Conservation (phyloP, 2,329 filamentous ascomycete genomes). For the Lasiodiplodia sp. region DNA sequence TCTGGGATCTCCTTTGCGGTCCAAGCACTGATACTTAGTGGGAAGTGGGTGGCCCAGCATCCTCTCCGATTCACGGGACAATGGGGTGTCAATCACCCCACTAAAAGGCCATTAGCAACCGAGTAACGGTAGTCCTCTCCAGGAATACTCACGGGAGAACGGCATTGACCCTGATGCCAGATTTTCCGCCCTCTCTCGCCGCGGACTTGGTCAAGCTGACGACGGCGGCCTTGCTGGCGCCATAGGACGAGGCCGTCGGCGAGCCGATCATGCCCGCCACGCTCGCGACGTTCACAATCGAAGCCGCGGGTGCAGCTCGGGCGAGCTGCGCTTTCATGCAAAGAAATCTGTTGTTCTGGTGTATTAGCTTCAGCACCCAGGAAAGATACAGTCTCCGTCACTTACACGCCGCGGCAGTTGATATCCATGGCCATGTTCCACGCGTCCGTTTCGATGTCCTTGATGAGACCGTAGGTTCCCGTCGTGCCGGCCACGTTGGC, state of each 20-base stretch:
- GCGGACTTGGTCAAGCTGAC: slow-evolving; percentile 42
- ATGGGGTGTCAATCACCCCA: background rate
- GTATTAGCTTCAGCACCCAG: too few relatives aligned
- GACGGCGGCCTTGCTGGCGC: slow-evolving; percentile 43
- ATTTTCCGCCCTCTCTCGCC: slow-evolving; percentile 38
- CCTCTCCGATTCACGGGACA: background rate
- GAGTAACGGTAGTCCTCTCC: background rate
- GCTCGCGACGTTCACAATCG: slow-evolving; percentile 32
- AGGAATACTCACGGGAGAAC: slow-evolving; percentile 30
- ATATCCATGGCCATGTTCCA: background rate
- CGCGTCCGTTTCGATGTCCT: background rate
- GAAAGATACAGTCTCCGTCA: background rate
- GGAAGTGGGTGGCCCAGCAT: background rate
- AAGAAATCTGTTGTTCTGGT: background rate
- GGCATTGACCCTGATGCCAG: slow-evolving; percentile 35
- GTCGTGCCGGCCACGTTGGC: background rate
- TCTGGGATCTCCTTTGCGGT: slow-evolving; percentile 33
- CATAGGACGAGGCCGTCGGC: slow-evolving; percentile 38
- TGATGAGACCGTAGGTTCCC: background rate
- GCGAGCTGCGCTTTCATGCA: background rate
- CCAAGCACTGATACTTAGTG: slow-evolving; percentile 2
- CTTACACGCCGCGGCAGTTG: slow-evolving; percentile 33
- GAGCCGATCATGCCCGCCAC: slow-evolving; percentile 38
- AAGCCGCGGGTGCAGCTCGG: background rate
- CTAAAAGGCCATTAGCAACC: background rate